These are phyloP conservation scores for Tilletia horrida DNA, from an alignment of 1,284 basidiomycete species.

Conservation along the genomic window DNA sequence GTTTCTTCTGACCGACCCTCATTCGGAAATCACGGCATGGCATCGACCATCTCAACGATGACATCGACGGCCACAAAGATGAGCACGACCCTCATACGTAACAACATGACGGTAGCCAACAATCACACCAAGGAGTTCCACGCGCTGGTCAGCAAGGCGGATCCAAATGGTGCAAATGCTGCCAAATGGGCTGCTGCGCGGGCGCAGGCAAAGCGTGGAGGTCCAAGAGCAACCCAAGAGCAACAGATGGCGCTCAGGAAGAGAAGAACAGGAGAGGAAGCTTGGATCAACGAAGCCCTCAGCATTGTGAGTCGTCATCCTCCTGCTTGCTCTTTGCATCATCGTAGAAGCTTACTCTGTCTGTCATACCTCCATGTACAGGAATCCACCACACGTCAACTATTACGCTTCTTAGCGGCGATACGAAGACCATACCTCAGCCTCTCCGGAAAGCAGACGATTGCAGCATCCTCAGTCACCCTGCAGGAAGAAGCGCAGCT, in stretches of 20 bases:
- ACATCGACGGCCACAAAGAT: neutral
- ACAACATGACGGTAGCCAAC: slow-evolving; percentile 18
- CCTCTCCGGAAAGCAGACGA: slow-evolving; percentile 19
- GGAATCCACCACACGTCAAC: slow-evolving; percentile 11
- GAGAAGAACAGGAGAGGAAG: slow-evolving; percentile 10
- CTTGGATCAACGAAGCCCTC: slow-evolving; percentile 34
- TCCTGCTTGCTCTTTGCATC: slow-evolving; percentile 16
- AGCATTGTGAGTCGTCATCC: slow-evolving; percentile 33
- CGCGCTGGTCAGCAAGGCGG: slow-evolving; percentile 24
- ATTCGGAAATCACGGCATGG: neutral
- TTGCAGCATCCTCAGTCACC: slow-evolving; percentile 9
- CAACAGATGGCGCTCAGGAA: neutral
- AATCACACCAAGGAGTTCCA: slow-evolving; percentile 32
- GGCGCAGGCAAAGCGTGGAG: neutral
- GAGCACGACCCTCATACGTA: neutral
- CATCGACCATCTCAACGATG: neutral
- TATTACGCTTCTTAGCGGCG: slow-evolving; percentile 37
- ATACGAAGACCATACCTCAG: slow-evolving; percentile 39
- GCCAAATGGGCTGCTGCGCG: neutral
- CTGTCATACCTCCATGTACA: neutral
- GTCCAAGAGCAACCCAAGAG: neutral
- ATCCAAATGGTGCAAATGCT: neutral
- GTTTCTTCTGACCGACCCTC: no score
- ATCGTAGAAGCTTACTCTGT: neutral
- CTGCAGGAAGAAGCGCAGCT: slow-evolving; percentile 21